Conservation (phyloP, 768 basidiomycete genomes). For the Auriscalpium orientale region DNA sequence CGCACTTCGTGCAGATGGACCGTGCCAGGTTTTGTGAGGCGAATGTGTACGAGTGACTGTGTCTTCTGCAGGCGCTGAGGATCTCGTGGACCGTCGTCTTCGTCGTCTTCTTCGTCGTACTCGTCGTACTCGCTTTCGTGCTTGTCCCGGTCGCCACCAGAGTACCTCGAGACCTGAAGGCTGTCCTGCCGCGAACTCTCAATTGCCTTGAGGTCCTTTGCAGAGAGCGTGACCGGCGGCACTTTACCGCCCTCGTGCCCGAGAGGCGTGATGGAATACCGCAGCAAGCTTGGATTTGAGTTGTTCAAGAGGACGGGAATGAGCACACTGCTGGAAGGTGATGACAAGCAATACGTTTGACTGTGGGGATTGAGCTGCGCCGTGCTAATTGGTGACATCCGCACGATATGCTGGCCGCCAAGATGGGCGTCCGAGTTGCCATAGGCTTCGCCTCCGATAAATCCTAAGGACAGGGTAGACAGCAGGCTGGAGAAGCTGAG, state of each 20-base stretch:
- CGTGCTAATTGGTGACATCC: slow-evolving; percentile 90
- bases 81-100: slow-evolving; percentile 23
- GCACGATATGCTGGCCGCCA: slow-evolving; percentile 84
- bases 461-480: slow-evolving; percentile 41
- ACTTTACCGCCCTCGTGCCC: slow-evolving; percentile 30
- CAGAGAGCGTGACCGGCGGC: slow-evolving; percentile 24
- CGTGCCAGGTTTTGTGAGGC: slow-evolving; percentile 63
- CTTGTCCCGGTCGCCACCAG: slow-evolving; percentile 21
- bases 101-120: slow-evolving; percentile 64
- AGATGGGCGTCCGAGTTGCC: slow-evolving; percentile 48
- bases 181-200: slow-evolving; percentile 51
- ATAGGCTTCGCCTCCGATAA: slow-evolving; percentile 35
- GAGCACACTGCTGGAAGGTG: slow-evolving; percentile 45
- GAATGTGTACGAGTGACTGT: slow-evolving; percentile 67
- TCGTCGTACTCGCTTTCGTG: slow-evolving; percentile 53
- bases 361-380: slow-evolving; percentile 79
- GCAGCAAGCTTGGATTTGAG: slow-evolving; percentile 63
- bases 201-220: slow-evolving; percentile 61
- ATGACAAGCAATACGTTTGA: slow-evolving; percentile 66
- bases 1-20: slow-evolving; percentile 68
- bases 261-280: slow-evolving; percentile 68
- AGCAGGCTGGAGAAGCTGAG: slow-evolving; percentile 44
- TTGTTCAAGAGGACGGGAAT: slow-evolving; percentile 88
- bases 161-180: slow-evolving; percentile 33
- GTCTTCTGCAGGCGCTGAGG: slow-evolving; percentile 57